Evolutionary conservation across 192 early-diverging fungal genomes (phyloP).

Genomic region (Jimgerdemannia flammicorona): DNA sequence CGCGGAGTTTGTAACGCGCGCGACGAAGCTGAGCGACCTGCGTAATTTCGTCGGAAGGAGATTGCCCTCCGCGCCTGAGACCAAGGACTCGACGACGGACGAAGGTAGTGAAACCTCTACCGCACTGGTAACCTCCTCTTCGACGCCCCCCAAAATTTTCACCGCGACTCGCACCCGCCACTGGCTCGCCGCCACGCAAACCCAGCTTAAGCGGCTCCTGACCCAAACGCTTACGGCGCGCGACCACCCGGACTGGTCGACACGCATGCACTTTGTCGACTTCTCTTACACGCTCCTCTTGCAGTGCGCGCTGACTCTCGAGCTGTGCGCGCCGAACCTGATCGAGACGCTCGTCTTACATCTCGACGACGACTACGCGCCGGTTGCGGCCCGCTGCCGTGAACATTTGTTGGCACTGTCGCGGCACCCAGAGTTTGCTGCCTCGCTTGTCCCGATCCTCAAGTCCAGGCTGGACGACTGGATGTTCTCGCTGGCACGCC

Average conservation of each 20-base stretch:
- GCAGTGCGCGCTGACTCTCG: slow-evolving; percentile 25
- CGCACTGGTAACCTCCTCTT: background rate
- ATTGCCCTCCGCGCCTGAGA: background rate
- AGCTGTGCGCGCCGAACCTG: slow-evolving; percentile 20
- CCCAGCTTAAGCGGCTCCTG: slow-evolving; percentile 19
- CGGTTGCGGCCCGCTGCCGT: slow-evolving; percentile 20
- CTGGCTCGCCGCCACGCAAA: slow-evolving; percentile 26
- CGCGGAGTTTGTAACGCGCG: background rate
- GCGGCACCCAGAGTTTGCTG: slow-evolving; percentile 1
- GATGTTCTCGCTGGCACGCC: slow-evolving; percentile 27
- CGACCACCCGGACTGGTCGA: slow-evolving; percentile 27
- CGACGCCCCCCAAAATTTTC: background rate
- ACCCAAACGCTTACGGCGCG: slow-evolving; percentile 23
- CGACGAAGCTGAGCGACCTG: slow-evolving; percentile 19
- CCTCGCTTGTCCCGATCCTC: slow-evolving; percentile 23
- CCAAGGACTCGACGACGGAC: background rate
- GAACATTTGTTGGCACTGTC: slow-evolving; percentile 15
- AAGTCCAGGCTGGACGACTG: slow-evolving; percentile 31
- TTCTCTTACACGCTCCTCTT: slow-evolving; percentile 27
- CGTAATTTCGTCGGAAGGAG: background rate
- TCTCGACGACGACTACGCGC: slow-evolving; percentile 27
- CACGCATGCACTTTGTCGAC: slow-evolving; percentile 30
- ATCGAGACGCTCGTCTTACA: slow-evolving; percentile 34
- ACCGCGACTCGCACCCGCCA: slow-evolving; percentile 11
- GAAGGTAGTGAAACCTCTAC: background rate